These are phyloP conservation scores for Candida xyloterini DNA, from an alignment of 805 yeast species.

Conservation along the genomic window DNA sequence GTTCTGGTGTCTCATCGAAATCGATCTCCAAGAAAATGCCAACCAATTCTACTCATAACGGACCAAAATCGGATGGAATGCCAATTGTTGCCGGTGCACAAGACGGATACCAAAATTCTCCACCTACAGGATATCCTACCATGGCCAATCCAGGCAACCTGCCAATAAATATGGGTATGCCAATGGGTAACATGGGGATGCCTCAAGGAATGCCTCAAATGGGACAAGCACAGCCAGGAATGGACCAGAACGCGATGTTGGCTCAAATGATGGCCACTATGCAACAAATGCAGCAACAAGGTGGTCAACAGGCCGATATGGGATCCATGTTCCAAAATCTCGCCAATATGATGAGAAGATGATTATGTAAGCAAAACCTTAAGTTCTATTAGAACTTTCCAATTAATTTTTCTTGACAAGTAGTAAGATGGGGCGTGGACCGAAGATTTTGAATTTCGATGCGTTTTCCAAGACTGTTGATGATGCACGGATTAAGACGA, in stretches of 20 bases:
- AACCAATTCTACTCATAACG: conserved; percentile 79
- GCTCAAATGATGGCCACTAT: conserved; percentile 35
- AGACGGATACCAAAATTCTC: conserved; percentile 11
- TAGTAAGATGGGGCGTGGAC: conserved; percentile 28
- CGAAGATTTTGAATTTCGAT: conserved; percentile 59
- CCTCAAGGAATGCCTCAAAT: conserved; percentile 13
- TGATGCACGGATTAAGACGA: conserved; percentile 84
- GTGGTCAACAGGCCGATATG: conserved; percentile 31
- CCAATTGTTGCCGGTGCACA: conserved; percentile 16
- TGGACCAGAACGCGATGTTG: conserved; percentile 30
- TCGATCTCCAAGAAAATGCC: conserved; percentile 92
- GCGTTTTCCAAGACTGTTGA: conserved; percentile 95
- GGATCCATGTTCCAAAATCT: conserved; percentile 35
- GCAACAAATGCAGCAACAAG: conserved; percentile 28
- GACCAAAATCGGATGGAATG: conserved; percentile 66
- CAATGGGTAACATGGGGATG: conserved; percentile 8
- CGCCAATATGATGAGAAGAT: conserved; percentile 34
- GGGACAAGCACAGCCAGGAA: conserved; percentile 11
- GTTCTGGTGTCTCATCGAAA: conserved; percentile 89
- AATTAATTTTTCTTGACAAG: conserved; percentile 3
- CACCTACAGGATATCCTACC: conserved; percentile 15
- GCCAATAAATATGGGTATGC: conserved; percentile 23
- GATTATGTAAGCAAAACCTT: neutral
- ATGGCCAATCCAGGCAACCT: conserved; percentile 23
- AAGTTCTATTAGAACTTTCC: neutral